Evolutionary conservation across 331 rosid genomes (phyloP).

Genomic region (Quercus tomentella): DNA sequence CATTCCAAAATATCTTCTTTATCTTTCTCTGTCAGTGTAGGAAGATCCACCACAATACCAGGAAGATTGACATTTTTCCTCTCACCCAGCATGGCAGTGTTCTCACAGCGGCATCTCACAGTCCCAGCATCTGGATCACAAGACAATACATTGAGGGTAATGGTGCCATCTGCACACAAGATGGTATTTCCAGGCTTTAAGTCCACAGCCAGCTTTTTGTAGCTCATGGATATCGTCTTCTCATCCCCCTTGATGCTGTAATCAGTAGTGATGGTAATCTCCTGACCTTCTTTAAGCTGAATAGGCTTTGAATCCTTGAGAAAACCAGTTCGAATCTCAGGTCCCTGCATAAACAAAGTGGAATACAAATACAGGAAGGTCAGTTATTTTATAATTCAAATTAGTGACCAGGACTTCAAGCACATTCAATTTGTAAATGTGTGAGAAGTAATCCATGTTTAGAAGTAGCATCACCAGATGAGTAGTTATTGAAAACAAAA

Average conservation of each 20-base stretch:
- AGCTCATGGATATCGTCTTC: conserved; percentile 84
- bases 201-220: conserved; percentile 84
- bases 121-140: conserved; percentile 61
- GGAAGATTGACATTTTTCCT: conserved; percentile 89
- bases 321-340: conserved; percentile 97
- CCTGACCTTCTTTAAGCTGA: conserved; percentile 94
- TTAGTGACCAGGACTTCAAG: neutral
- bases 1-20: conserved; percentile 79
- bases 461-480: neutral
- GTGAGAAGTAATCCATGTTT: neutral
- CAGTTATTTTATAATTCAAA: neutral
- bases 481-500: neutral
- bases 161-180: conserved; percentile 91
- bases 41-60: conserved; percentile 85
- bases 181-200: conserved; percentile 79
- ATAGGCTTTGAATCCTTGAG: conserved; percentile 79
- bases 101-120: conserved; percentile 86
- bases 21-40: conserved; percentile 84
- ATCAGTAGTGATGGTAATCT: conserved; percentile 77
- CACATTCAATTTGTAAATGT: neutral
- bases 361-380: neutral
- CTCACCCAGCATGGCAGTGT: conserved; percentile 75
- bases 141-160: conserved; percentile 75
- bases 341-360: conserved; percentile 56
- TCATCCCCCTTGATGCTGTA: conserved; percentile 75